phyloP scores from a whole-genome alignment of 805 yeast species.

The Blastobotrys robertii region DNA sequence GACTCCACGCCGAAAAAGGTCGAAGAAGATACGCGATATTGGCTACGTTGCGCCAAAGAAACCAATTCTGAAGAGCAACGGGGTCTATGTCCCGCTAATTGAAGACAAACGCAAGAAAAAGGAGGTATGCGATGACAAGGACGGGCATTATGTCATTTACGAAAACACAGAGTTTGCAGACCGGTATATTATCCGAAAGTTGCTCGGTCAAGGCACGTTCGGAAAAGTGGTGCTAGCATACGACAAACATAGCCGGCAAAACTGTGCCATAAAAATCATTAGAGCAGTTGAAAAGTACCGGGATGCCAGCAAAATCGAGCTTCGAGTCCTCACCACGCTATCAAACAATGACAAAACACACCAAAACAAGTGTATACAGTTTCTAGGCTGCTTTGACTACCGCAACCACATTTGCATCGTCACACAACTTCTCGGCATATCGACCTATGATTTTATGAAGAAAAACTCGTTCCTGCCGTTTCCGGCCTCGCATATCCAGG shows the following conservation, averaged over 20 bases:
- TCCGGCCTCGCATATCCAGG: slow-evolving; percentile 89
- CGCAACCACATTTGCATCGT: slow-evolving; percentile 91
- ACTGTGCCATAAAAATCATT: slow-evolving; percentile 86
- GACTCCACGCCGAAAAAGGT: background rate
- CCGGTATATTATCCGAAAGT: slow-evolving; percentile 53
- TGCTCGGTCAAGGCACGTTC: slow-evolving; percentile 88
- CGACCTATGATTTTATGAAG: slow-evolving; percentile 84
- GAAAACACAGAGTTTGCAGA: slow-evolving; percentile 39
- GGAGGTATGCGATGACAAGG: slow-evolving; percentile 25
- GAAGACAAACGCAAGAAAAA: slow-evolving; percentile 10
- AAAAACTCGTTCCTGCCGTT: slow-evolving; percentile 77
- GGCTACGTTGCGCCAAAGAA: slow-evolving; percentile 12
- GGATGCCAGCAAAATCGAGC: slow-evolving; percentile 90
- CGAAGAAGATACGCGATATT: background rate
- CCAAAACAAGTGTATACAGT: slow-evolving; percentile 68
- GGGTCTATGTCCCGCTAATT: slow-evolving; percentile 20
- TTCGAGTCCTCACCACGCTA: slow-evolving; percentile 68
- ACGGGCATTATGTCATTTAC: slow-evolving; percentile 25
- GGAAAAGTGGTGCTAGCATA: slow-evolving; percentile 83
- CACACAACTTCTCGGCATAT: slow-evolving; percentile 75
- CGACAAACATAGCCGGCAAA: slow-evolving; percentile 48
- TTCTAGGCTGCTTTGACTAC: slow-evolving; percentile 84
- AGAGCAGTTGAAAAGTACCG: slow-evolving; percentile 88
- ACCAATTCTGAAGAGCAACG: slow-evolving; percentile 22
- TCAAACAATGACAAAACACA: slow-evolving; percentile 61